These are phyloP conservation scores for Hypoxylon lienhwacheense DNA, from an alignment of 495 filamentous ascomycete genomes.

Conservation along the genomic window DNA sequence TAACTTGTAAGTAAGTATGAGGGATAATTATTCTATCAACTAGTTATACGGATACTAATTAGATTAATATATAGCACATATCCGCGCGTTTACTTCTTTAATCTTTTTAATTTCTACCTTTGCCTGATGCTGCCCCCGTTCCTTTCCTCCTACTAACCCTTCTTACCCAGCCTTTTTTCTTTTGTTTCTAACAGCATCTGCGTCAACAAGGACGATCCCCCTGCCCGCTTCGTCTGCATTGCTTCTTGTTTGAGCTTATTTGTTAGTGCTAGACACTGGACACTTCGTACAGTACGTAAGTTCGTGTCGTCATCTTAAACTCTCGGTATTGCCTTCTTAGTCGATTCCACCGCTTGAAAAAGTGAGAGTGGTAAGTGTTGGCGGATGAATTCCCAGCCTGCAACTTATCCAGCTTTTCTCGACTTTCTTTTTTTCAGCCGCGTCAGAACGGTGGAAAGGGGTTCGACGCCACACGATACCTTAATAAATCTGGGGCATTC, in stretches of 20 bases:
- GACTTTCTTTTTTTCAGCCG: slow-evolving; percentile 17
- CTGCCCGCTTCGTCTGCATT: slow-evolving; percentile 7
- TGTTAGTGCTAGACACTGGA: slow-evolving; percentile 18
- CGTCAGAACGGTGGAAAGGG: slow-evolving; percentile 20
- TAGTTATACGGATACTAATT: too few relatives aligned
- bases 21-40: too few relatives aligned
- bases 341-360: slow-evolving; percentile 12
- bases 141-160: slow-evolving; percentile 5
- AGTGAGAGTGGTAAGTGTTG: slow-evolving; percentile 7
- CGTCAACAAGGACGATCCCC: slow-evolving; percentile 22
- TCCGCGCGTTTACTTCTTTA: slow-evolving; percentile 7
- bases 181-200: slow-evolving; percentile 23
- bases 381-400: slow-evolving; percentile 27
- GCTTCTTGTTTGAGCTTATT: slow-evolving; percentile 22
- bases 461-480: background rate
- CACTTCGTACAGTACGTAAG: slow-evolving; percentile 33
- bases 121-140: slow-evolving; percentile 4
- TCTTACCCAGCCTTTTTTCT: background rate
- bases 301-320: slow-evolving; percentile 33
- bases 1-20: slow-evolving; percentile 33
- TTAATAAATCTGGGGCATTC: background rate
- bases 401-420: slow-evolving; percentile 9
- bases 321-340: slow-evolving; percentile 19
- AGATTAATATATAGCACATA: slow-evolving; percentile 32
- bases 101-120: slow-evolving; percentile 2